Evolutionary conservation across 2,329 filamentous ascomycete species (phyloP).

Genomic region (Cadophora malorum): DNA sequence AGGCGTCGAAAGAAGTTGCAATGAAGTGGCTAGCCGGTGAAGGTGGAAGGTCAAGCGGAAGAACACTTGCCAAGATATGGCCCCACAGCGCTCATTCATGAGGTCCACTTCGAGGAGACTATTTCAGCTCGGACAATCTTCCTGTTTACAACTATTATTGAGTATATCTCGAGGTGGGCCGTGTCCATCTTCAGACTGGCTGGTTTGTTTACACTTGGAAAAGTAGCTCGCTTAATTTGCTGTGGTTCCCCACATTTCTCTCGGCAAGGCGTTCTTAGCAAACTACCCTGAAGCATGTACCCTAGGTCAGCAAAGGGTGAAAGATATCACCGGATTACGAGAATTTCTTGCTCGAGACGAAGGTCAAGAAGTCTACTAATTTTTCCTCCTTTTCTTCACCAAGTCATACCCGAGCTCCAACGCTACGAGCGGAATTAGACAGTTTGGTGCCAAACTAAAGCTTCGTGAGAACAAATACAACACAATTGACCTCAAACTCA

Average conservation of each 20-base stretch:
- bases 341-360: background rate
- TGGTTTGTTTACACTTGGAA: background rate
- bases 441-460: no score
- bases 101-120: background rate
- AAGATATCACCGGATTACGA: background rate
- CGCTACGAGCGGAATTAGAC: no score
- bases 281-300: background rate
- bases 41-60: background rate
- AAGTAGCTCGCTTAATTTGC: background rate
- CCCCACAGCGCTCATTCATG: background rate
- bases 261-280: background rate
- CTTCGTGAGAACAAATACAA: no score
- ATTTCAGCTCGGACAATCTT: background rate
- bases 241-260: background rate
- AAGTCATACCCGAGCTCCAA: no score
- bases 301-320: background rate
- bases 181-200: background rate
- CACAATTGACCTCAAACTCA: no score
- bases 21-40: background rate
- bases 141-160: background rate
- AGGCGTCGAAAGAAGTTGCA: background rate
- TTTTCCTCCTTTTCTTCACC: background rate
- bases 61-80: background rate
- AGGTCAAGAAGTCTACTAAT: background rate
- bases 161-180: background rate